Percentiles rank a stretch among this genome's conserved stretches.
Conservation (phyloP, 2,329 filamentous ascomycete species). For the Corynespora cassiicola region DNA sequence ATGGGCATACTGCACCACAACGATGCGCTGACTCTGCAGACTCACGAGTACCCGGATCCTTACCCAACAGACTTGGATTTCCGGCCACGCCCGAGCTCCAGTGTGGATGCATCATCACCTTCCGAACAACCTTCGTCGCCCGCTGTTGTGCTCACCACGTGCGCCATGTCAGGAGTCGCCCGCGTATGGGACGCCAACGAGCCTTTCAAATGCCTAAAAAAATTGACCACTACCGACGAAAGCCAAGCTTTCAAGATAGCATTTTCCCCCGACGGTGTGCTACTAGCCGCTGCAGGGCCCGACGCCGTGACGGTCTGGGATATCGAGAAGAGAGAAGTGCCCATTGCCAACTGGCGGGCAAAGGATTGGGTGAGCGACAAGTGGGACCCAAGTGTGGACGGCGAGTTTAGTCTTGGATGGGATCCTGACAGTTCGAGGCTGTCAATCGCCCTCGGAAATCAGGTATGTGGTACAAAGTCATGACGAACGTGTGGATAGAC, state of each 20-base stretch:
- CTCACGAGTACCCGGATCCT: constrained; percentile 38
- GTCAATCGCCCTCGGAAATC: constrained; percentile 45
- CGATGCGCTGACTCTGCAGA: constrained; percentile 38
- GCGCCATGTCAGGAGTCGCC: constrained; percentile 48
- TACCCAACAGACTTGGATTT: constrained; percentile 51
- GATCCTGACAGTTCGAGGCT: constrained; percentile 46
- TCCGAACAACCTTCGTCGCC: constrained; percentile 25
- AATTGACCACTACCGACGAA: constrained; percentile 36
- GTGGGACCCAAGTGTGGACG: constrained; percentile 41
- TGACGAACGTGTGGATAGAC: neutral
- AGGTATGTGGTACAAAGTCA: constrained; percentile 38
- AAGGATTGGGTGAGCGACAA: constrained; percentile 30
- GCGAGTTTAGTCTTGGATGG: constrained; percentile 46
- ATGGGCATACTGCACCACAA: constrained; percentile 45
- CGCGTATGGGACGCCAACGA: constrained; percentile 50
- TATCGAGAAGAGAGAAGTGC: constrained; percentile 39
- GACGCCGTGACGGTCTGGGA: constrained; percentile 55
- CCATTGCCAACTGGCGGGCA: constrained; percentile 44
- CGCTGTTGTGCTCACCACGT: constrained; percentile 46
- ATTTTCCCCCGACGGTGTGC: constrained; percentile 51
- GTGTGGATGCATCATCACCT: constrained; percentile 13
- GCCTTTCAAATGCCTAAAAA: constrained; percentile 39
- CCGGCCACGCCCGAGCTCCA: constrained; percentile 29
- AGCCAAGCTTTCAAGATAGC: constrained; percentile 48
- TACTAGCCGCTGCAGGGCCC: constrained; percentile 52